Base-by-base conservation (phyloP, 768 basidiomycete genomes). In the Naganishia randhawae region DNA sequence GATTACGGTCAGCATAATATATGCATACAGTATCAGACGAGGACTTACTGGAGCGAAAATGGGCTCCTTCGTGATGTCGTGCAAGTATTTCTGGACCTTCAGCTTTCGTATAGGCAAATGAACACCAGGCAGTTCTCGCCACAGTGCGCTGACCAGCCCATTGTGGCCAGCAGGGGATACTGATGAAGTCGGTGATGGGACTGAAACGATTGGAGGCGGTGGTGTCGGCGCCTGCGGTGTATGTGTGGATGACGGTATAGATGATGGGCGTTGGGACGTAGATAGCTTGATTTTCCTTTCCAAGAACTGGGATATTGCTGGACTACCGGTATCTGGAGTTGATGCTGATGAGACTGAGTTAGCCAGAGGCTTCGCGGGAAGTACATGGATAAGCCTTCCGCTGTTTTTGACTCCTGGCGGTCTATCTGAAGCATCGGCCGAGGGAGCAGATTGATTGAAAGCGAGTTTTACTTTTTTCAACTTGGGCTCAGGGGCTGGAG, bases 401-500 rank as follows among this genome's bases (percentile, higher is more conserved):
- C 33, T 29, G 11, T 35, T 19, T 29, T 50, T 51, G 31, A 9
- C 29, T n/a, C 29, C 48, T 13, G 29, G 22, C 17, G 35, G 29
- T 7, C 10, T 13, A 22, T 50, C 45, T 27, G 29, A 9, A 32
- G n/a, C n/a, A 25, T 41, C 19, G 29, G 7, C 27, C 50, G 53
- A 17, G n/a, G 51, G 19, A 29, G 25, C 64, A 5, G 33, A 9
- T 17, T 7, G 37, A 13, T 48, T 27, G 22, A 41, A 27, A 27
- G 51, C 61, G 42, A 63, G 50, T 31, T 69, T 69, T n/a, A 69
- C 39, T 48, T 69, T 63, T 31, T 69, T 61, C 17, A 22, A 37
- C 29, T 57, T 68, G 4, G 54, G 31, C 6, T 31, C 37, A 4
- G 39, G 29, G n/a, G 31, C 64, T 17, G 64, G 17, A 6, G 67